phyloP scores from a whole-genome alignment of 2,329 filamentous ascomycete genomes.

The Colletotrichum filicis region DNA sequence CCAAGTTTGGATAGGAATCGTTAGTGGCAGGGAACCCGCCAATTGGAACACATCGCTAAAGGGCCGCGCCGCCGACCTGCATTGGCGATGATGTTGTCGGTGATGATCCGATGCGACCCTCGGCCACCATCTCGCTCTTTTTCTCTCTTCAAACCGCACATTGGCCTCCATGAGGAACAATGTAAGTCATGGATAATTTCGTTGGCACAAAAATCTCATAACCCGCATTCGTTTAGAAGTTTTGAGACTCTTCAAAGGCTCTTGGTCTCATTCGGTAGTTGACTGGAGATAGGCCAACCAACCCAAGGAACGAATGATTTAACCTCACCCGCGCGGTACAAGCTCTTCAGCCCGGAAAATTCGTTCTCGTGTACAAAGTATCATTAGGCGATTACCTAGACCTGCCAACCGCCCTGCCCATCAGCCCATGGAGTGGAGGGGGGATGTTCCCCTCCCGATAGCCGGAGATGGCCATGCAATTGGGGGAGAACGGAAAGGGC shows the following conservation, averaged over 20 bases:
- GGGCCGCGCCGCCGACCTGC: conserved; percentile 28
- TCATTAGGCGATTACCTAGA: conserved; percentile 18
- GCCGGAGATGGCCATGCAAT: neutral
- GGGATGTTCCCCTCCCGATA: neutral
- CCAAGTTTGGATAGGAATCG: conserved; percentile 17
- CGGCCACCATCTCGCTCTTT: neutral
- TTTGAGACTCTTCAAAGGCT: neutral
- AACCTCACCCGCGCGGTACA: neutral
- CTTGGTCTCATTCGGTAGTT: neutral
- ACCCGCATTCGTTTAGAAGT: neutral
- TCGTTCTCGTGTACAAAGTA: neutral
- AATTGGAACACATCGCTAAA: conserved; percentile 22
- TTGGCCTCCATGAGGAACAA: neutral
- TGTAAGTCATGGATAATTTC: neutral
- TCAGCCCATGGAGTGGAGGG: neutral
- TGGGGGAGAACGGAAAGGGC: neutral
- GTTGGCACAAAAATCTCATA: neutral
- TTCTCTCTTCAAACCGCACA: neutral
- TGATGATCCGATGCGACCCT: conserved; percentile 20
- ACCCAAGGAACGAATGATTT: neutral
- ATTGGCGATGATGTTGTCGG: conserved; percentile 28
- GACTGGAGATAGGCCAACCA: neutral
- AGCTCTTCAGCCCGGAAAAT: neutral
- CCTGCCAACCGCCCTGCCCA: conserved; percentile 2
- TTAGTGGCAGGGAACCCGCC: conserved; percentile 9